These are phyloP conservation scores for Mycocentrospora acerina DNA, from an alignment of 2,329 filamentous ascomycete species.

Conservation along the genomic window DNA sequence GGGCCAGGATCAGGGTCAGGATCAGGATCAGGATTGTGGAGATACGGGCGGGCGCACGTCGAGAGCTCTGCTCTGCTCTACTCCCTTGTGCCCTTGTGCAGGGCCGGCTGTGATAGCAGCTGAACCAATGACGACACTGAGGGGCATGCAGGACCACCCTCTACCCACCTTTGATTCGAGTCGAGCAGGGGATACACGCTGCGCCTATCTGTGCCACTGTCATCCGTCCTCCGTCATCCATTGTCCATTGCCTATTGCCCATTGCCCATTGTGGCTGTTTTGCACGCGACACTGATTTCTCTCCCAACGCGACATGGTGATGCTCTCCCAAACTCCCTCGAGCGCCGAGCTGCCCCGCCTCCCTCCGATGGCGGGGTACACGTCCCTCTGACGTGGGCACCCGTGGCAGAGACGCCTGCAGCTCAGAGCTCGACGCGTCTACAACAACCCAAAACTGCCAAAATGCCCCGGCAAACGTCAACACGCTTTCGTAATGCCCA, in stretches of 20 bases:
- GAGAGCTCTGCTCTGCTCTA: background rate
- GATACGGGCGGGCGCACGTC: background rate
- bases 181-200: no score
- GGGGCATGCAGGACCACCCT: background rate
- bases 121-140: background rate
- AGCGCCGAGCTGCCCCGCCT: conserved; percentile 12
- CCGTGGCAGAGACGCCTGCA: background rate
- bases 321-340: conserved; percentile 8
- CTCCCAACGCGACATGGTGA: conserved; percentile 18
- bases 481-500: conserved; percentile 12
- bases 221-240: no score
- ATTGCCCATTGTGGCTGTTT: no score
- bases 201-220: no score
- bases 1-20: no score
- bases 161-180: background rate
- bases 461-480: no score
- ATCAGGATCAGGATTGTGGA: no score
- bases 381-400: conserved; percentile 2
- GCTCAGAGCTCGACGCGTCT: conserved; percentile 1
- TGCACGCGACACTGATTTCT: no score
- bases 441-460: no score
- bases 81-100: background rate
- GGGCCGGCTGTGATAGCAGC: background rate
- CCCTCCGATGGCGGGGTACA: conserved; percentile 23
- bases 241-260: no score